Percentiles rank a stretch among this genome's conserved stretches.
Evolutionary conservation across 169 alveolate genomes (phyloP).

Genomic region (Perkinsus olseni): DNA sequence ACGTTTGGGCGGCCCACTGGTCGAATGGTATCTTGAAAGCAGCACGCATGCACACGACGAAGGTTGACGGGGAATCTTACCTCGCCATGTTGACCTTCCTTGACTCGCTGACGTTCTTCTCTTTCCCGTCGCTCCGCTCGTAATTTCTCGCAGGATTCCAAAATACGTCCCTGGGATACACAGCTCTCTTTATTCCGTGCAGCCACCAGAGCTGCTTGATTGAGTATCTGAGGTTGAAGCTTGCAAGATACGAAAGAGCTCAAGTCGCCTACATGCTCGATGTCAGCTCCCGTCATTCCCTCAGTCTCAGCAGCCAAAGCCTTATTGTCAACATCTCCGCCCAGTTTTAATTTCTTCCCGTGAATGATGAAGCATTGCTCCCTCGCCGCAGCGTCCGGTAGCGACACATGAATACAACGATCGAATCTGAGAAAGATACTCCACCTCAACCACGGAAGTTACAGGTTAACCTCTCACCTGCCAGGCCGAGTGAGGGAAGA

Average conservation of each 20-base stretch:
- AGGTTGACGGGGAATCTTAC: not conserved
- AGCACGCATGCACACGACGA: not conserved
- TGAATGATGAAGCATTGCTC: not conserved
- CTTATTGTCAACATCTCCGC: not conserved
- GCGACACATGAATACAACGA: constrained; percentile 69
- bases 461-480: not conserved
- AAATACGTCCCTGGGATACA: not conserved
- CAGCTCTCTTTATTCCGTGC: not conserved
- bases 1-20: not conserved
- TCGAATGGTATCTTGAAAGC: not conserved
- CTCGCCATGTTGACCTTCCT: not conserved
- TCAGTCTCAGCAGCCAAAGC: not conserved
- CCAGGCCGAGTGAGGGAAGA: constrained; percentile 73
- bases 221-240: not conserved
- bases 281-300: not conserved
- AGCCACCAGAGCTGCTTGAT: not conserved
- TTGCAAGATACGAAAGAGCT: not conserved
- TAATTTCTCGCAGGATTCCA: not conserved
- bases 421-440: constrained; percentile 57
- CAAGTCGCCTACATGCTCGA: not conserved
- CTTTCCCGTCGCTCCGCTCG: not conserved
- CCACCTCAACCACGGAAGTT: too few relatives aligned
- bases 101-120: not conserved
- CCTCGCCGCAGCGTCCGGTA: constrained; percentile 71
- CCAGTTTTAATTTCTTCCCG: not conserved